Base-by-base conservation (phyloP, 164 flowering plant species). In the Vitis labrusca region DNA sequence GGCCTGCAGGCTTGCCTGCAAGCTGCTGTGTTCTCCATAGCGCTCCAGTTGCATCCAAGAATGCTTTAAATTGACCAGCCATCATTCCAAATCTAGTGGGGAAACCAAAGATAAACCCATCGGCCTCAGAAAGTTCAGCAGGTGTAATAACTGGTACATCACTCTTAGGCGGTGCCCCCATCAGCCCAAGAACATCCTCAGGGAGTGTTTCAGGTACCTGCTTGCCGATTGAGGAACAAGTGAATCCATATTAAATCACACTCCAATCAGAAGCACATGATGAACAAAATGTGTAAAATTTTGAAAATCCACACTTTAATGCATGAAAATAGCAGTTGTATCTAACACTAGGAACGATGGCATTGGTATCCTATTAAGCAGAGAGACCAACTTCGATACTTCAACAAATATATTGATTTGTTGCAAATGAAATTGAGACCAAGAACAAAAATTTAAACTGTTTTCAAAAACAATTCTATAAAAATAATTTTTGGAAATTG, bases 81-180 rank as follows among this genome's bases (percentile, higher is more conserved):
- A 87, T 87, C 89, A 85, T 84, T 19, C 91, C 91, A 65, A 82
- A 87, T 75, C 91, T 82, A n/a, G 91, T 87, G n/a, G 91, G 91
- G 77, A 87, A 87, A 1, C 91, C 91, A 9, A 85, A 80, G 17
- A 87, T 71, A 17, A 87, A 14, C 0, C 88, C 91, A 71, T 87
- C 91, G n/a, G 91, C 91, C 61, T 85, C 89, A 49, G 84, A 66
- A 32, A 87, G 86, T 30, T 87, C 86, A 64, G 32, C 48, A 2
- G 91, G 83, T 32, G 76, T 66, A 53, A 87, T 87, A 51, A 81
- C 62, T 5, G 89, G 91, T 0, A 69, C 84, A 63, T 83, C 88
- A 66, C 86, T 75, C 85, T 88, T 88, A 23, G 90, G 83, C 48
- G 90, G 87, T 13, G 92, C 92, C 72, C 80, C 57, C 90, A 88